phyloP scores from a whole-genome alignment of 1,139 yeast species.

The Candida tropicalis region DNA sequence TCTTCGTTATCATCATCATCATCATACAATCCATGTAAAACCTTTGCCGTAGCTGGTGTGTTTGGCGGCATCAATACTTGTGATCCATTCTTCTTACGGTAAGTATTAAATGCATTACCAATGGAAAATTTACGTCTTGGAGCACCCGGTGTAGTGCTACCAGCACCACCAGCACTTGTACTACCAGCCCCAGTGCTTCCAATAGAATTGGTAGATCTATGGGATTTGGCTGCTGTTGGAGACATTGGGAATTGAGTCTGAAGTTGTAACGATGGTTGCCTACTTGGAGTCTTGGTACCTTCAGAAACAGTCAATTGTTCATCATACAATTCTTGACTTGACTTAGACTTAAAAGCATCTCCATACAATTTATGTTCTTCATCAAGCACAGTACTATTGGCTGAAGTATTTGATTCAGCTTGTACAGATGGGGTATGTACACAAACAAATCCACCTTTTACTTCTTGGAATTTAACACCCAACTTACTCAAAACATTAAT shows the following conservation, averaged over 20 bases:
- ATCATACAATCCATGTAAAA: conserved; percentile 40
- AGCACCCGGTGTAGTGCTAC: conserved; percentile 25
- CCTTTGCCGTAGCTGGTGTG: conserved; percentile 54
- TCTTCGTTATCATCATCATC: conserved; percentile 42
- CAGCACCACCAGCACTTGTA: conserved; percentile 22
- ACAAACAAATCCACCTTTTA: conserved; percentile 93
- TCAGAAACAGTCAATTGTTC: conserved; percentile 17
- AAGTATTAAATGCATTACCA: conserved; percentile 54
- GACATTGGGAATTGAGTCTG: conserved; percentile 28
- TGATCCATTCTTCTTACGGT: conserved; percentile 51
- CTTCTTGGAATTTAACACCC: conserved; percentile 85
- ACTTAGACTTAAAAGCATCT: conserved; percentile 44
- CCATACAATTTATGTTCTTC: conserved; percentile 46
- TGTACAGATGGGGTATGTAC: conserved; percentile 61
- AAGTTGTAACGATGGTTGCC: conserved; percentile 43
- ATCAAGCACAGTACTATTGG: conserved; percentile 16
- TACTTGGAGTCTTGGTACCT: conserved; percentile 32
- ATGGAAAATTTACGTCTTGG: conserved; percentile 68
- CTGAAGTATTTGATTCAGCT: conserved; percentile 15
- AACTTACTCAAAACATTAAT: conserved; percentile 75
- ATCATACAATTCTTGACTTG: conserved; percentile 30
- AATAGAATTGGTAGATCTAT: conserved; percentile 25
- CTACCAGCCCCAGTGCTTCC: conserved; percentile 21
- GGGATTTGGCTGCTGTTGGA: conserved; percentile 21
- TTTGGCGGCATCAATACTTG: conserved; percentile 48